Conservation (phyloP, 2,329 filamentous ascomycete species). For the Pseudogymnoascus sp. region DNA sequence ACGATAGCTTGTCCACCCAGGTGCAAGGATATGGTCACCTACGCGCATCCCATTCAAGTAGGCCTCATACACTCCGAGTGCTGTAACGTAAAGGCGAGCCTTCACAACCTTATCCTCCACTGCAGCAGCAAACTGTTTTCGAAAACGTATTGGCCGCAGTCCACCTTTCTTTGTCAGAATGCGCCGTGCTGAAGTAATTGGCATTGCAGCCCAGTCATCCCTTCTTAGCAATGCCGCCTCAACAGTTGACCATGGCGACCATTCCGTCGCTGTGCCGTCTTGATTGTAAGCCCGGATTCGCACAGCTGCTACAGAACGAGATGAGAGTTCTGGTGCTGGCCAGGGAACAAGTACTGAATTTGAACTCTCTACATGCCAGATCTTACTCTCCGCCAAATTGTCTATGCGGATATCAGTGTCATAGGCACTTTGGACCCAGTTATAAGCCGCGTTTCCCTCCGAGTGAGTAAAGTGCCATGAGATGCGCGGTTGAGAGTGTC, state of each 20-base stretch:
- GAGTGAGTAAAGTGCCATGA: no score
- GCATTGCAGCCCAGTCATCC: constrained; percentile 10
- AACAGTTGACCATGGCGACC: not conserved
- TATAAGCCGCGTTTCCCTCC: no score
- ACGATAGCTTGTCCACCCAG: not conserved
- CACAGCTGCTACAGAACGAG: constrained; percentile 23
- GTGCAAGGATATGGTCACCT: constrained; percentile 10
- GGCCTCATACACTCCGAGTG: constrained; percentile 28
- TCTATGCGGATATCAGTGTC: not conserved
- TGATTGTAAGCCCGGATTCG: constrained; percentile 24
- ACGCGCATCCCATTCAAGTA: constrained; percentile 28
- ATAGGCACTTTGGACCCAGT: no score
- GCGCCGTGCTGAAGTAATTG: constrained; percentile 18
- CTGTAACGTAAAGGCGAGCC: constrained; percentile 28
- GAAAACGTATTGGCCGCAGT: constrained; percentile 29
- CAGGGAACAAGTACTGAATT: constrained; percentile 36
- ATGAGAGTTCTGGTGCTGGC: constrained; percentile 30
- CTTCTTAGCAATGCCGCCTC: not conserved
- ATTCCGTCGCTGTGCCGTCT: not conserved
- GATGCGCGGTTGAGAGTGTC: no score
- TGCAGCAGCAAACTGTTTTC: not conserved
- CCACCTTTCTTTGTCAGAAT: constrained; percentile 22
- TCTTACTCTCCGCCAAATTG: no score
- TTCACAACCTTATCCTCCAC: not conserved
- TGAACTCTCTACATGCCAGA: constrained; percentile 10